Base-by-base conservation (phyloP, 495 filamentous ascomycete species). In the Penicillium cosmopolitanum region DNA sequence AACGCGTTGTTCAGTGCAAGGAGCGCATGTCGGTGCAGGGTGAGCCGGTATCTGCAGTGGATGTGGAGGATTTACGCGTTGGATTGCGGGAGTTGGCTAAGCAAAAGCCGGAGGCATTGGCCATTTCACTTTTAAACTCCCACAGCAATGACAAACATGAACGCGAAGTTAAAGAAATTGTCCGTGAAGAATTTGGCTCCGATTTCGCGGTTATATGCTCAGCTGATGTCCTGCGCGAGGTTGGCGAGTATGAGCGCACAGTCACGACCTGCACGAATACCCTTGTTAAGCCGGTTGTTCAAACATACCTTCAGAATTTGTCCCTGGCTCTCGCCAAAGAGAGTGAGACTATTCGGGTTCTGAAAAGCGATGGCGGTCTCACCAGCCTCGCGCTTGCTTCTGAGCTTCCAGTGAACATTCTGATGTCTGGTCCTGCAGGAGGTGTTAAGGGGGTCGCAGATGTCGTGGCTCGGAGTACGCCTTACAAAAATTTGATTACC, bases 181-280 rank as follows among this genome's bases (percentile, higher is more conserved):
- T 81, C 0, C 60, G 63, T 0, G 66, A 75, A 18, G 77, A 76
- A 44, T 66, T 80, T 2, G 73, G 79, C 0, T 46, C 68, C 2
- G 65, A 73, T 38, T 61, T 77, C 11, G 65, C 76, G 1, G 53
- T 83, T 2, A 78, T 77, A 10, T 68, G 77, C 36, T 82, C 78
- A 0, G 73, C 71, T 4, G 78, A 81, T 54, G 79, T 82, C 0
- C 60, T 82, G 18, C 71, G 73, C 0, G 80, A 83, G 63, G 72
- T 81, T 1, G 78, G 79, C 9, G 80, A 83, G 60, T 83, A 82
- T 50, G 80, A 83, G 63, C 72, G 80, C 1, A 82, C 80, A 1
- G 77, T 82, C 4, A 83, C 80, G 0, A 78, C 80, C 0, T 79
- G 79, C 15, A 79, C 78, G 1, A 83, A 82, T 55, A 75, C 79